These are phyloP conservation scores for Naganishia vishniacii DNA, from an alignment of 768 basidiomycete genomes.

Conservation along the genomic window DNA sequence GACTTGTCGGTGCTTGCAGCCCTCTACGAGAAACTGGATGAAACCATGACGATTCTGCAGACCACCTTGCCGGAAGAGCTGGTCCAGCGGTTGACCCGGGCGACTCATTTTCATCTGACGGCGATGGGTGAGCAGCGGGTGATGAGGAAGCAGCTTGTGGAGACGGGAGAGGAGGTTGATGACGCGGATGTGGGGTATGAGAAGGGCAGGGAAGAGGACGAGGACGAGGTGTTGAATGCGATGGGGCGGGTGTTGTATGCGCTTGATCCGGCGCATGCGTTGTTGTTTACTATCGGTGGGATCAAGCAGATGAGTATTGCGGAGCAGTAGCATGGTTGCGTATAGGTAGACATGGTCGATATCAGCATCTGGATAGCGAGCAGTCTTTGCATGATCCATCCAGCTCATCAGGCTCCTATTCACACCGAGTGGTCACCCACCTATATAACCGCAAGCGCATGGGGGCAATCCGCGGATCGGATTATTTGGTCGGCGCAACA, in stretches of 20 bases:
- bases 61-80: conserved; percentile 8
- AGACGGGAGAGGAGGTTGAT: background rate
- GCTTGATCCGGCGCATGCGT: conserved; percentile 1
- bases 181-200: conserved; percentile 11
- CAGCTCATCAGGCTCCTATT: too few species aligned
- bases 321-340: background rate
- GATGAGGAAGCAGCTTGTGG: background rate
- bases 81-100: background rate
- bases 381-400: too few species aligned
- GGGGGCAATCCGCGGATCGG: too few species aligned
- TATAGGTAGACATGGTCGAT: too few species aligned
- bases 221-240: conserved; percentile 22
- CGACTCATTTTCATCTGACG: conserved; percentile 19
- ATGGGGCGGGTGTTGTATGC: conserved; percentile 11
- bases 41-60: conserved; percentile 10
- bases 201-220: conserved; percentile 9
- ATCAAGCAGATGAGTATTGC: background rate
- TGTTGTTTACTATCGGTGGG: conserved; percentile 6
- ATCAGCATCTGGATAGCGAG: too few species aligned
- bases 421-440: too few species aligned
- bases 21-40: conserved; percentile 5
- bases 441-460: too few species aligned
- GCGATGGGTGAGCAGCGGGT: conserved; percentile 11
- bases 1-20: background rate
- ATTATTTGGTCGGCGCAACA: too few species aligned